These are phyloP conservation scores for Penicillium sp. DNA, from an alignment of 2,329 filamentous ascomycete genomes.

Conservation along the genomic window DNA sequence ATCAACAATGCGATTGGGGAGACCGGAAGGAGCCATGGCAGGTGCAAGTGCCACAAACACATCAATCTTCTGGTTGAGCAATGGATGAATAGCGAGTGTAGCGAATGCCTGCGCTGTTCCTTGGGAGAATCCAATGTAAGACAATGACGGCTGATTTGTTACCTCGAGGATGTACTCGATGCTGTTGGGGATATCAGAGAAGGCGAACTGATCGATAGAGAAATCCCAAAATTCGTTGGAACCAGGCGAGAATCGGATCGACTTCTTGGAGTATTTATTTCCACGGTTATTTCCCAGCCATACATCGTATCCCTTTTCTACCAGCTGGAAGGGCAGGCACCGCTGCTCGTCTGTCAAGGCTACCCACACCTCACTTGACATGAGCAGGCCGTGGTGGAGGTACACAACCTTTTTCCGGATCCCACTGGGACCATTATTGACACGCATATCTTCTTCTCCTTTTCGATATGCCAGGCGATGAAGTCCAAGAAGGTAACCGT, in stretches of 20 bases:
- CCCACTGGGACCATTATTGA: constrained; percentile 67
- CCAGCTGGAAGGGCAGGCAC: constrained; percentile 82
- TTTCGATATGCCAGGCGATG: constrained; percentile 81
- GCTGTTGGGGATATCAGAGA: constrained; percentile 93
- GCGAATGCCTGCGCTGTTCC: constrained; percentile 97
- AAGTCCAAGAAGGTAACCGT: constrained; percentile 88
- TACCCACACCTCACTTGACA: constrained; percentile 99
- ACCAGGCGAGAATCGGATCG: constrained; percentile 69
- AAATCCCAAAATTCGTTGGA: constrained; percentile 90
- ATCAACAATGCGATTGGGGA: constrained; percentile 87
- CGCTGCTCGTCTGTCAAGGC: constrained; percentile 82
- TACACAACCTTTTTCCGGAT: constrained; percentile 84
- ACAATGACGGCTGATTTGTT: constrained; percentile 78
- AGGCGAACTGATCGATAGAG: constrained; percentile 96
- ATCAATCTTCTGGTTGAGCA: constrained; percentile 87
- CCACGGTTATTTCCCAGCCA: constrained; percentile 98
- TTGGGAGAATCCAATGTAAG: constrained; percentile 96
- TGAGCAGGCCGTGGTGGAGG: constrained; percentile 90
- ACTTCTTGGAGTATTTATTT: constrained; percentile 99
- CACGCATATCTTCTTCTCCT: constrained; percentile 73
- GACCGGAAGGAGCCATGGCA: constrained; percentile 90
- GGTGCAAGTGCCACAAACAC: constrained; percentile 95
- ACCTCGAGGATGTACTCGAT: constrained; percentile 87
- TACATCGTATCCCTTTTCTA: constrained; percentile 90
- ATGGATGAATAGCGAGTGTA: constrained; percentile 84